phyloP scores from a whole-genome alignment of 352 stramenopile species.

The Globisporangium yorkense region DNA sequence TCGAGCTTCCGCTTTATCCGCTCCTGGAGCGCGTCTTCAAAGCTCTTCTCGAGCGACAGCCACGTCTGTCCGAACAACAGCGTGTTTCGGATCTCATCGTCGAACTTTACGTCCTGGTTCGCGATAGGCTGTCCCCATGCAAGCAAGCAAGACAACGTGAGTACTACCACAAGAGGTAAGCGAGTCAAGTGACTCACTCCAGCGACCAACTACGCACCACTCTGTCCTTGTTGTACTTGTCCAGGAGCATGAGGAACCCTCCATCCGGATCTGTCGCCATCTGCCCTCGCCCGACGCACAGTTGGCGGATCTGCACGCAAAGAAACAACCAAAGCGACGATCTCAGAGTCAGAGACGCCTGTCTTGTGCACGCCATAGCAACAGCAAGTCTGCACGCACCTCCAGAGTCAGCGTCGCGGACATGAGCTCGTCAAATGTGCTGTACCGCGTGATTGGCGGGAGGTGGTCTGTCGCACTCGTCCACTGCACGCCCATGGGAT shows the following conservation, averaged over 20 bases:
- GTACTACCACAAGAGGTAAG: not conserved
- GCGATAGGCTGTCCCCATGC: slow-evolving; percentile 18
- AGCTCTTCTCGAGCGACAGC: slow-evolving; percentile 86
- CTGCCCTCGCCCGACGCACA: slow-evolving; percentile 74
- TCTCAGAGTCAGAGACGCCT: too few species aligned
- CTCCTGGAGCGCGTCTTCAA: slow-evolving; percentile 85
- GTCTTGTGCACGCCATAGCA: not conserved
- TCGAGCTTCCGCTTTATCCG: slow-evolving; percentile 77
- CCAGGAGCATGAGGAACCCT: slow-evolving; percentile 72
- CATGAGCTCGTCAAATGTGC: slow-evolving; percentile 89
- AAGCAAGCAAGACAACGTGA: slow-evolving; percentile 4
- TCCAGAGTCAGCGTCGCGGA: slow-evolving; percentile 84
- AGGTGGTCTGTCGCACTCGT: slow-evolving; percentile 59
- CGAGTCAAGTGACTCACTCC: not conserved
- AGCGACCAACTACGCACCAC: slow-evolving; percentile 21
- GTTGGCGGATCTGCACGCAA: slow-evolving; percentile 55
- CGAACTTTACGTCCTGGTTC: slow-evolving; percentile 52
- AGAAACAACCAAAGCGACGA: not conserved
- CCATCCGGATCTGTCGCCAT: slow-evolving; percentile 81
- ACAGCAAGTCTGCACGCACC: slow-evolving; percentile 19
- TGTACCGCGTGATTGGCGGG: slow-evolving; percentile 81
- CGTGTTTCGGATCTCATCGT: slow-evolving; percentile 82
- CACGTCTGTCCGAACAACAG: slow-evolving; percentile 85
- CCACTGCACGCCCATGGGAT: slow-evolving; percentile 73
- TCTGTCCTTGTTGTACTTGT: slow-evolving; percentile 83